Base-by-base conservation (phyloP, 2,329 filamentous ascomycete genomes). In the Fusarium metavorans region DNA sequence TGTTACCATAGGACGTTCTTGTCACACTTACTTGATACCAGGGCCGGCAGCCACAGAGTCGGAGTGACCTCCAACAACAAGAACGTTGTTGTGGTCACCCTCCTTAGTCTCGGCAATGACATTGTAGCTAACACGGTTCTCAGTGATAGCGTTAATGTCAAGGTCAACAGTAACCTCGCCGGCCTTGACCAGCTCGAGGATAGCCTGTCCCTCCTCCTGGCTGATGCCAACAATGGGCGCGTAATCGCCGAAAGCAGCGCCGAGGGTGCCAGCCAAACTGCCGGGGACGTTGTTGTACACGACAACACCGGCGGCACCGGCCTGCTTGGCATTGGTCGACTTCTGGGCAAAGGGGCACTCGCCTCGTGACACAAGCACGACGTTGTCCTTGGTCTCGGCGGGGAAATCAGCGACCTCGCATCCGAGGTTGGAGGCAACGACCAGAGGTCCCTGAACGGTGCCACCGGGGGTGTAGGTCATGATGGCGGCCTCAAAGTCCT, bases 281-380 rank as follows among this genome's bases (percentile, higher is more conserved):
- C 89, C 90, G 0, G 85, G 80, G 5, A 83, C 86, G 69, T 92
- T 92, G 84, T 93, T 92, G 82, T 92, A 92, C 68, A 93, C 84
- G 63, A 93, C 78, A 1, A 86, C 87, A 1, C 83, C 92, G 0
- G 81, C 79, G 1, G 92, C 92, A 20, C 91, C 89, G 2, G 91
- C 90, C 0, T 81, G 77, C 67, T 87, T 88, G 27, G 91, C 91
- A 20, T 87, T 82, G 41, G 85, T 81, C 8, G 89, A 86, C 84
- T 93, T 93, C 25, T 85, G 76, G 9, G 84, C 87, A 66, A 93
- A 93, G 18, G 85, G 75, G 78, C 92, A 93, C 2, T 76, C 82
- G 65, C 92, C 91, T 75, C 91, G 88, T 7, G 85, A 85, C 64
- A 93, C 85, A 25, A 93, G 83, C 6, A 90, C 91, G 54, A 93